phyloP scores from a whole-genome alignment of 345 rosid species.

The Leavenworthia alabamica region DNA sequence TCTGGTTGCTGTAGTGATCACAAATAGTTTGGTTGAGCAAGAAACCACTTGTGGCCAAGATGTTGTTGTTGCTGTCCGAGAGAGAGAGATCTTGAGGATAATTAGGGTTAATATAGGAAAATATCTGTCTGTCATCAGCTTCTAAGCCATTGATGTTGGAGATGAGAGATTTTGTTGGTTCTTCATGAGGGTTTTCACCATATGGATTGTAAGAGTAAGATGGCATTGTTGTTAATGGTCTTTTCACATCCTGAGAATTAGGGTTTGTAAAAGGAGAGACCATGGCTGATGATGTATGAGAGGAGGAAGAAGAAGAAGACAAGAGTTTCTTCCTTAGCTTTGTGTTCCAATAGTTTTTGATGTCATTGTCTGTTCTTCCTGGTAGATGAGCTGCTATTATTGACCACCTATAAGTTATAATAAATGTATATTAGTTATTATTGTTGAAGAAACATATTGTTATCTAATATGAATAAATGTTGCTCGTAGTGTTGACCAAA shows the following conservation, averaged over 20 bases:
- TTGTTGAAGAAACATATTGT: slow-evolving; percentile 8
- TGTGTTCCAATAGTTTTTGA: slow-evolving; percentile 94
- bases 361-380: slow-evolving; percentile 91
- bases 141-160: slow-evolving; percentile 22
- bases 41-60: slow-evolving; percentile 18
- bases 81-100: slow-evolving; percentile 20
- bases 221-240: slow-evolving; percentile 33
- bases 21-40: slow-evolving; percentile 39
- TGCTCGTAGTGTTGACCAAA: slow-evolving; percentile 23
- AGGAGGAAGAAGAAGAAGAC: slow-evolving; percentile 32
- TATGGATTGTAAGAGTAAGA: slow-evolving; percentile 30
- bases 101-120: slow-evolving; percentile 15
- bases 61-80: slow-evolving; percentile 14
- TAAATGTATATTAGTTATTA: slow-evolving; percentile 1
- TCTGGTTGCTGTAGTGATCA: slow-evolving; percentile 61
- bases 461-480: slow-evolving; percentile 8
- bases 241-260: slow-evolving; percentile 34
- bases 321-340: slow-evolving; percentile 87
- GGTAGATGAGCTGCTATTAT: slow-evolving; percentile 94
- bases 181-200: slow-evolving; percentile 31
- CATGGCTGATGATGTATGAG: slow-evolving; percentile 19
- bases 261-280: slow-evolving; percentile 23
- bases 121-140: slow-evolving; percentile 11
- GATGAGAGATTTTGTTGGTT: slow-evolving; percentile 29
- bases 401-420: slow-evolving; percentile 70